Percentiles rank a stretch among this genome's conserved stretches.
phyloP scores from a whole-genome alignment of 371 early-diverging fungal species.

The Mucor velutinosus region DNA sequence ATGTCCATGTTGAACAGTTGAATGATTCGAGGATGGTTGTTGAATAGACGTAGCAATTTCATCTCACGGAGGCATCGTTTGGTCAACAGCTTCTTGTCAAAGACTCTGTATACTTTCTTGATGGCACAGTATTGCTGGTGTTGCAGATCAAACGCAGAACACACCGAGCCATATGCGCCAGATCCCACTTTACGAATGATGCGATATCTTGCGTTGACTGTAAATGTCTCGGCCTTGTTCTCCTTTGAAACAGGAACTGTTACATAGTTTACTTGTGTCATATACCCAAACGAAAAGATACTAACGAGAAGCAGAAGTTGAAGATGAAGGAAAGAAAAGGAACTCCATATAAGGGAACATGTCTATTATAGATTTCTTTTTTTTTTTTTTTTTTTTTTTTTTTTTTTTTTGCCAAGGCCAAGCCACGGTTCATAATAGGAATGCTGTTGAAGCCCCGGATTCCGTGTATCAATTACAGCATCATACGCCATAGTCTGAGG shows the following conservation, averaged over 20 bases:
- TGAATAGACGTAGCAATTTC: conserved; percentile 70
- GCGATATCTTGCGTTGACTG: conserved; percentile 5
- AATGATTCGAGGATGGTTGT: conserved; percentile 67
- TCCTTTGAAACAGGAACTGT: conserved; percentile 12
- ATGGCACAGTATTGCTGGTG: conserved; percentile 12
- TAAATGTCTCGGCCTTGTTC: conserved; percentile 2
- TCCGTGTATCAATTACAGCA: not conserved
- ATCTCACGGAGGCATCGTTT: conserved; percentile 72
- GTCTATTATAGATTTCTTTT: not conserved
- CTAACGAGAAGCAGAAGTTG: not conserved
- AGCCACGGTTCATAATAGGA: not conserved
- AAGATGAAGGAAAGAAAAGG: not conserved
- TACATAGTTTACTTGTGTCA: conserved; percentile 3
- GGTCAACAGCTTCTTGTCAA: conserved; percentile 63
- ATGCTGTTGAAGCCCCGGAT: not conserved
- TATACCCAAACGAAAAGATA: not conserved
- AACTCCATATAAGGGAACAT: not conserved
- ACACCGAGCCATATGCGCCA: conserved; percentile 12
- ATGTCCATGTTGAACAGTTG: conserved; percentile 70
- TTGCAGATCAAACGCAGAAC: conserved; percentile 13
- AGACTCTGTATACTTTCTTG: conserved; percentile 31
- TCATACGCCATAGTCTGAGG: conserved; percentile 2
- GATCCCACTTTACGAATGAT: conserved; percentile 12
- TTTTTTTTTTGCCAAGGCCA: conserved; percentile 7
- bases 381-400: not conserved